Percentiles rank a stretch among this genome's conserved stretches.
Conservation (phyloP, 306 rosid genomes). For the Acmispon strigosus region DNA sequence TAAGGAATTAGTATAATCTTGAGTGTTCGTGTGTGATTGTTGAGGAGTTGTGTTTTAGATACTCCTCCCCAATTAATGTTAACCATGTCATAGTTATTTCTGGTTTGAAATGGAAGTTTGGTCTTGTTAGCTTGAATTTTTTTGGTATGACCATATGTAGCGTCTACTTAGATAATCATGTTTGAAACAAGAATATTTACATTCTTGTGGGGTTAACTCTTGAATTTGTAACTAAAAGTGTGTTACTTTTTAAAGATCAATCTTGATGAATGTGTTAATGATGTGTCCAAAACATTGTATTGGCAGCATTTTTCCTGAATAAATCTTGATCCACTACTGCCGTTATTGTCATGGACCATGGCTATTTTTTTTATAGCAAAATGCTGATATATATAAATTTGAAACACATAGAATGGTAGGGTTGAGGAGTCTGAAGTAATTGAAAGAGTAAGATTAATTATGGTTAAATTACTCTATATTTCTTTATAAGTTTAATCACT, state of each 20-base stretch:
- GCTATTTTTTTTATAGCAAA: neutral
- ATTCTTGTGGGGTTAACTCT: no score
- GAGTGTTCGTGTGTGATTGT: slow-evolving; percentile 18
- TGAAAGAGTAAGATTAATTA: no score
- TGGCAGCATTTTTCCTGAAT: no score
- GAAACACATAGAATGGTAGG: neutral
- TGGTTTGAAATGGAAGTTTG: slow-evolving; percentile 19
- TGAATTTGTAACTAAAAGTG: no score
- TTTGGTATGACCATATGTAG: no score
- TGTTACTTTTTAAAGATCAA: no score
- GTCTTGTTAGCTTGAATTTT: neutral
- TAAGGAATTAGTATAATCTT: slow-evolving; percentile 5
- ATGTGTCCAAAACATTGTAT: neutral
- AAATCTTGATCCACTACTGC: neutral
- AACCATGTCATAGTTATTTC: slow-evolving; percentile 9
- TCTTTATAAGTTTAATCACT: no score
- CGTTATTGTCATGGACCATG: neutral
- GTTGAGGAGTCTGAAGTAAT: no score
- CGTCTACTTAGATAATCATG: no score
- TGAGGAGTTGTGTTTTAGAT: slow-evolving; percentile 55
- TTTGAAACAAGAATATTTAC: no score
- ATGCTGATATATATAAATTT: neutral
- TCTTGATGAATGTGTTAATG: no score
- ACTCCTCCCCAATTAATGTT: slow-evolving; percentile 32
- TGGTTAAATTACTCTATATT: no score